A percentile compares a stretch with the other conserved stretches of the same genome.
phyloP scores from a whole-genome alignment of 441 rosid species.

The Aquilaria agallochum region DNA sequence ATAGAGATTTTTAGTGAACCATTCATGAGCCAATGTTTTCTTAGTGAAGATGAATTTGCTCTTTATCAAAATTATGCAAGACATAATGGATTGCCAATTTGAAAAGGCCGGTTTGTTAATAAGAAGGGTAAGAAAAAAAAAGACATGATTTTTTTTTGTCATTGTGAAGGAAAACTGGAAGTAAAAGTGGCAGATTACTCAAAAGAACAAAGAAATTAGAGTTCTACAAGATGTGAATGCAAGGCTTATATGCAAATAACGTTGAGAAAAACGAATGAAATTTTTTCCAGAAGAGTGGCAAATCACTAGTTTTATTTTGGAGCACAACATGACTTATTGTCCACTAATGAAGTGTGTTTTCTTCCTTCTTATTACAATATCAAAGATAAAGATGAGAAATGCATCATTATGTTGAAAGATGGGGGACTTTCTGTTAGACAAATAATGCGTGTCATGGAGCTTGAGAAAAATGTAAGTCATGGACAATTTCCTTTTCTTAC shows the following conservation, averaged over 20 bases:
- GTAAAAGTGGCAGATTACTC: neutral
- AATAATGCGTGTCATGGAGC: neutral
- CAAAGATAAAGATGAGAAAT: neutral
- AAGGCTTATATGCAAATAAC: neutral
- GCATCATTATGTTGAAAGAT: neutral
- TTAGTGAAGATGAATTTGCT: neutral
- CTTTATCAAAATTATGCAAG: neutral
- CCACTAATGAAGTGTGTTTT: neutral
- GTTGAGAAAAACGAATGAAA: neutral
- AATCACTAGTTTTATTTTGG: neutral
- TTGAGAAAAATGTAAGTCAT: too few species aligned
- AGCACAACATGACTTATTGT: neutral
- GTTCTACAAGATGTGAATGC: neutral
- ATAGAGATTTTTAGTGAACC: neutral
- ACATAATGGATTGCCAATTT: neutral
- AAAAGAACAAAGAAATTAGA: neutral
- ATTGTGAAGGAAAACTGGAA: neutral
- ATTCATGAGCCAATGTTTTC: neutral
- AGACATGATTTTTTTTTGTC: neutral
- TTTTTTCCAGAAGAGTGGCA: neutral
- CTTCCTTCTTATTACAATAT: neutral
- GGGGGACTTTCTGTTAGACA: neutral
- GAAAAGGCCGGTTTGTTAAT: neutral
- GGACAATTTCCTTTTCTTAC: neutral
- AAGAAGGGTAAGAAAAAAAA: neutral